Evolutionary conservation across 306 rosid genomes (phyloP).

Genomic region (Quercus parvula): DNA sequence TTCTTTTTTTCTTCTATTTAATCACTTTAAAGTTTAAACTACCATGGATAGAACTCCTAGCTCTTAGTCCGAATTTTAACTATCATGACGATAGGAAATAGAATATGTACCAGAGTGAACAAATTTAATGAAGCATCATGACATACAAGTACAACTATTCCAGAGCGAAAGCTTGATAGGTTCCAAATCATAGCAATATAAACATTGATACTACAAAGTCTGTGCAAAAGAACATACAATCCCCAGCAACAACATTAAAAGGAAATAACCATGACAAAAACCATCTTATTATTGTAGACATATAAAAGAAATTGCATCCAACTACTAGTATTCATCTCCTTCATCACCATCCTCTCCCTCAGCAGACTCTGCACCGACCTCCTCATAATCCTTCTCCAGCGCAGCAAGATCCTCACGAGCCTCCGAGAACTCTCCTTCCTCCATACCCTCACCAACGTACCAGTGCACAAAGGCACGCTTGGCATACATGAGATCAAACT

Average conservation of each 20-base stretch:
- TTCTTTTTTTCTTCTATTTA: too few species aligned
- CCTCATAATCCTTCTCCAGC: constrained; percentile 87
- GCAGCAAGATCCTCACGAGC: constrained; percentile 98
- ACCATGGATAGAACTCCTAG: too few species aligned
- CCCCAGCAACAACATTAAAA: neutral
- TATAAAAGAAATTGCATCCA: neutral
- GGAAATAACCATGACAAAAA: neutral
- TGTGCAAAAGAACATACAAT: neutral
- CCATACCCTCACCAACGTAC: constrained; percentile 98
- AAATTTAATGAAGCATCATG: neutral
- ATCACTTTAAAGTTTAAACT: too few species aligned
- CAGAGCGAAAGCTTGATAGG: neutral
- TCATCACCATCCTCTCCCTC: constrained; percentile 74
- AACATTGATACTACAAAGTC: neutral
- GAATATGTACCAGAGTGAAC: neutral
- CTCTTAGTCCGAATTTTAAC: too few species aligned
- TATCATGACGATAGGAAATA: neutral
- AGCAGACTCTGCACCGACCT: constrained; percentile 79
- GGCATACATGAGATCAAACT: constrained; percentile 88
- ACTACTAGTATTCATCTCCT: constrained; percentile 53
- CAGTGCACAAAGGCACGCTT: constrained; percentile 95
- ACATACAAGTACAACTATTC: neutral
- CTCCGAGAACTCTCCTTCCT: constrained; percentile 94
- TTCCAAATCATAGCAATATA: neutral
- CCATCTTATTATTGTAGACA: neutral